Evolutionary conservation across 805 yeast genomes (phyloP).

Genomic region (Millerozyma acaciae): DNA sequence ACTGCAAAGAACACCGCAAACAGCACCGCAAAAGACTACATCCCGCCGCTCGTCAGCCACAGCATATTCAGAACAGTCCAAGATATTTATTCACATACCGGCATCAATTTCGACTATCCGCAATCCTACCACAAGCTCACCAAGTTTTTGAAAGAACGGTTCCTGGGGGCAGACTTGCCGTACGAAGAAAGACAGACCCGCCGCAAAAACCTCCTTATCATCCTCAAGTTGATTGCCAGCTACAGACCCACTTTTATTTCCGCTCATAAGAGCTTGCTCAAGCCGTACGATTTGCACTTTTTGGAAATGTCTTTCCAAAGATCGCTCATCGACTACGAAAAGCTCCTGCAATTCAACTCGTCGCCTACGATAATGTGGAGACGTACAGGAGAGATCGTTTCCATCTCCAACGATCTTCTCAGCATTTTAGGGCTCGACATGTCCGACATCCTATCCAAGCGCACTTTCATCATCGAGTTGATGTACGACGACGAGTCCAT

Average conservation of each 20-base stretch:
- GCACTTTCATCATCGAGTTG: conserved; percentile 70
- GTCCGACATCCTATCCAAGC: conserved; percentile 52
- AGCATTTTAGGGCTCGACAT: conserved; percentile 62
- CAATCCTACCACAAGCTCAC: conserved; percentile 60
- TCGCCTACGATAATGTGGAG: conserved; percentile 85
- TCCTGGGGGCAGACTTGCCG: conserved; percentile 46
- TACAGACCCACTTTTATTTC: conserved; percentile 76
- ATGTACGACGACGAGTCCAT: conserved; percentile 75
- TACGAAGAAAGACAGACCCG: conserved; percentile 26
- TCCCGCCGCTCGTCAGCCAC: conserved; percentile 55
- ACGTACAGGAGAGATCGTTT: conserved; percentile 80
- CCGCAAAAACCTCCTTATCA: conserved; percentile 32
- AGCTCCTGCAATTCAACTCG: conserved; percentile 49
- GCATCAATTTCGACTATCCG: conserved; percentile 57
- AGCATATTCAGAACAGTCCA: conserved; percentile 50
- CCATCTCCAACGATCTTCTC: conserved; percentile 70
- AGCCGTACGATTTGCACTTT: conserved; percentile 64
- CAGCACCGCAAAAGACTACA: conserved; percentile 31
- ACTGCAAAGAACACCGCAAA: conserved; percentile 1
- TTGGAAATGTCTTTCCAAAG: conserved; percentile 44
- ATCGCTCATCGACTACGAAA: conserved; percentile 42
- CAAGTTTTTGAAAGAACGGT: conserved; percentile 49
- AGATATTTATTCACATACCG: conserved; percentile 46
- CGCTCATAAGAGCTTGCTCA: conserved; percentile 62
- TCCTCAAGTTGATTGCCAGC: conserved; percentile 57